Conservation (phyloP, 2,329 filamentous ascomycete genomes). For the Microcera coccophila region DNA sequence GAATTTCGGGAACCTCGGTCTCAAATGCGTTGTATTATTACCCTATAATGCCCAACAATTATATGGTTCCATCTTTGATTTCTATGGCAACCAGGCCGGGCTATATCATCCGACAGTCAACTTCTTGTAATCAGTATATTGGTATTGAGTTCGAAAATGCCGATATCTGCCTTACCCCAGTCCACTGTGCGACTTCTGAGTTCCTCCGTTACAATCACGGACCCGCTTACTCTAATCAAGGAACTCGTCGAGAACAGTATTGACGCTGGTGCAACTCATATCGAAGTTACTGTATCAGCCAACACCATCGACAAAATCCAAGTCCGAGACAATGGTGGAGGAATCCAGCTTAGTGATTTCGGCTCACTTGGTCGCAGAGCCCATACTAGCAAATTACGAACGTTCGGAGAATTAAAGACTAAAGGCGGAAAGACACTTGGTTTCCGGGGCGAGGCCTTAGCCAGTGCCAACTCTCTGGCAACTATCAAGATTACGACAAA, state of each 20-base stretch:
- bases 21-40: not conserved
- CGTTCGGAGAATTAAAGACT: conserved; percentile 57
- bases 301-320: conserved; percentile 68
- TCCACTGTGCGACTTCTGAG: conserved; percentile 54
- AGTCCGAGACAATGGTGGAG: conserved; percentile 70
- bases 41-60: not conserved
- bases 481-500: conserved; percentile 61
- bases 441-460: conserved; percentile 71
- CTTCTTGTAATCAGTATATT: too few relatives aligned
- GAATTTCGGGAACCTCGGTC: not conserved
- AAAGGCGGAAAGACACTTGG: conserved; percentile 62
- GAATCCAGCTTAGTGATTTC: conserved; percentile 62
- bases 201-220: conserved; percentile 57
- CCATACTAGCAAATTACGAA: conserved; percentile 69
- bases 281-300: conserved; percentile 60
- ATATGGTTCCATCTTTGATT: not conserved
- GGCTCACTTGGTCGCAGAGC: conserved; percentile 59
- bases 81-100: not conserved
- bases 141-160: too few relatives aligned
- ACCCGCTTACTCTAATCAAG: conserved; percentile 62
- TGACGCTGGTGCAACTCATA: conserved; percentile 63
- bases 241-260: conserved; percentile 76
- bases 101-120: not conserved
- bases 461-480: conserved; percentile 59
- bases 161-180: conserved; percentile 48